A percentile compares a stretch with the other conserved stretches of the same genome.
phyloP scores from a whole-genome alignment of 2,329 filamentous ascomycete species.

The Penicillium sp. region DNA sequence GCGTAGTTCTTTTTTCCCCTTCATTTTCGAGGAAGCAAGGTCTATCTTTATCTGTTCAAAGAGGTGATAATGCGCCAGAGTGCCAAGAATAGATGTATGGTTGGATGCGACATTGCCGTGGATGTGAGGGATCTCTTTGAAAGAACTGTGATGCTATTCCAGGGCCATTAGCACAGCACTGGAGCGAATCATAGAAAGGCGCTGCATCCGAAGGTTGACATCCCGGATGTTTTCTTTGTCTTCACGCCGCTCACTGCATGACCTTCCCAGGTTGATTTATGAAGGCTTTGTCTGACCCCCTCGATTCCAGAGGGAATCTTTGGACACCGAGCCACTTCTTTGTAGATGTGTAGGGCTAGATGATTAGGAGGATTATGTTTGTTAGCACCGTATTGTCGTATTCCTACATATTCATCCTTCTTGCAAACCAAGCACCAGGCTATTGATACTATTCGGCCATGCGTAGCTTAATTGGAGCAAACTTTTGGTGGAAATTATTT shows the following conservation, averaged over 20 bases:
- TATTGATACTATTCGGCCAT: background rate
- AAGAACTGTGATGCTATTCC: background rate
- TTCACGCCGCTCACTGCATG: background rate
- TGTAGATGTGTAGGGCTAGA: background rate
- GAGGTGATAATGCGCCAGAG: background rate
- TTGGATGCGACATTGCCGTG: background rate
- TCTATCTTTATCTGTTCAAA: background rate
- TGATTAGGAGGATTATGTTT: background rate
- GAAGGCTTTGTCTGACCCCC: conserved; percentile 1
- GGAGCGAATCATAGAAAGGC: background rate
- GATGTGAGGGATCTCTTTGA: background rate
- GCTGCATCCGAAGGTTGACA: background rate
- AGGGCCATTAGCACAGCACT: background rate
- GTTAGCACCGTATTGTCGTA: too few relatives aligned
- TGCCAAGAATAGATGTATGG: background rate
- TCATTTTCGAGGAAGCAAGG: background rate
- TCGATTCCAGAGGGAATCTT: too few relatives aligned
- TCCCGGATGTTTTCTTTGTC: background rate
- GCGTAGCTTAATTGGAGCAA: background rate
- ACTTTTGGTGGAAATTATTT: background rate
- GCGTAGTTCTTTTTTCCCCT: background rate
- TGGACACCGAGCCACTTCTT: background rate
- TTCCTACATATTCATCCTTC: too few relatives aligned
- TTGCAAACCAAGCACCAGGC: background rate
- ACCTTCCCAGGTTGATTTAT: background rate